Percentiles rank a stretch among this genome's conserved stretches.
These are phyloP conservation scores for Fusarium neocosmosporiellum DNA, from an alignment of 2,329 filamentous ascomycete genomes.

Conservation along the genomic window DNA sequence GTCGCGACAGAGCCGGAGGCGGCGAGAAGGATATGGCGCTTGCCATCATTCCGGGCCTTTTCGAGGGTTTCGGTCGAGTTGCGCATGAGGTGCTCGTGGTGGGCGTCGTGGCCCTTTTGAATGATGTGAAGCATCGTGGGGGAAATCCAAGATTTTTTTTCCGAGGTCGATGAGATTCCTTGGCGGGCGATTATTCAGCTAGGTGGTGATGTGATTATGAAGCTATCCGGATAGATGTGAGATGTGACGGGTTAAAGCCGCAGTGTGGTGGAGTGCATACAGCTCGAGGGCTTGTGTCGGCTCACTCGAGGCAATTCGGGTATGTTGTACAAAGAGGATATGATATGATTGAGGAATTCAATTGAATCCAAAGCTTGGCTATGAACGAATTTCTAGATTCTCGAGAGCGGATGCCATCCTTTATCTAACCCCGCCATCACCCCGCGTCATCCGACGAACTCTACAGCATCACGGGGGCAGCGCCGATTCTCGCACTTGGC, in stretches of 20 bases:
- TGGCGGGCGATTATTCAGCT: neutral
- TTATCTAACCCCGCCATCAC: slow-evolving; percentile 37
- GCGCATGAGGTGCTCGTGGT: slow-evolving; percentile 36
- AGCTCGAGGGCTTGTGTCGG: neutral
- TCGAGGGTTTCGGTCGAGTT: slow-evolving; percentile 49
- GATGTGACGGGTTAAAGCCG: slow-evolving; percentile 4
- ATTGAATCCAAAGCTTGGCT: neutral
- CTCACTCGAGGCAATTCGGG: neutral
- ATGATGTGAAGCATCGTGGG: slow-evolving; percentile 37
- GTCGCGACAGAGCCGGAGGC: slow-evolving; percentile 76
- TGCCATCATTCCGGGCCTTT: slow-evolving; percentile 50
- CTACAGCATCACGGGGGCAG: slow-evolving; percentile 19
- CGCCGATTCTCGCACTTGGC: slow-evolving; percentile 17
- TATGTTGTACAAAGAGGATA: neutral
- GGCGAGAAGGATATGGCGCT: slow-evolving; percentile 56
- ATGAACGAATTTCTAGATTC: neutral
- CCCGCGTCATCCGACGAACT: slow-evolving; percentile 40
- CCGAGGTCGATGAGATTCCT: neutral
- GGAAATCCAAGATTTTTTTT: neutral
- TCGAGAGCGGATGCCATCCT: neutral
- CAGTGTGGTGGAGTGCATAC: slow-evolving; percentile 11
- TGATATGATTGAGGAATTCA: neutral
- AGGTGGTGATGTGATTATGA: neutral
- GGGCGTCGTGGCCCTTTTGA: slow-evolving; percentile 36
- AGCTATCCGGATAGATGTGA: slow-evolving; percentile 9